These are phyloP conservation scores for Orobanche coerulescens DNA, from an alignment of 257 asterid species.

Conservation along the genomic window DNA sequence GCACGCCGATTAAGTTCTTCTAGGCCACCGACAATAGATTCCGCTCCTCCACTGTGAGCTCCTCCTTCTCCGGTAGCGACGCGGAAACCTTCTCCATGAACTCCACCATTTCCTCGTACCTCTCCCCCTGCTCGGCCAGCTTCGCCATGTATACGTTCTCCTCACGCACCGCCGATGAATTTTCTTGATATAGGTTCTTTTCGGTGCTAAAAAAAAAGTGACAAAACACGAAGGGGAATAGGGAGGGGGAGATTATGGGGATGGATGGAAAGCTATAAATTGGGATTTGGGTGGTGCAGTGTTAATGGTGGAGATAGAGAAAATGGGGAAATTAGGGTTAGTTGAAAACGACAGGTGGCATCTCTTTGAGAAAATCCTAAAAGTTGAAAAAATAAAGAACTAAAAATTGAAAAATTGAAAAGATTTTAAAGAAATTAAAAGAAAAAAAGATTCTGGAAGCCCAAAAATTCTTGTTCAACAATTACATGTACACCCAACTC, in stretches of 20 bases:
- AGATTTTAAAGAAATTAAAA: too few relatives aligned
- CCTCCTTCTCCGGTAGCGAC: slow-evolving; percentile 38
- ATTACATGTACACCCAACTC: too few relatives aligned
- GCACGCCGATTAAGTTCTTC: slow-evolving; percentile 63
- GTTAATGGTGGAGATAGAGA: neutral
- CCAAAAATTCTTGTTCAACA: too few relatives aligned
- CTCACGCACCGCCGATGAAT: slow-evolving; percentile 38
- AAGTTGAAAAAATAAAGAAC: too few relatives aligned
- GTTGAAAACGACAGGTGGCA: slow-evolving; percentile 9
- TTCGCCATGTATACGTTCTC: too few relatives aligned
- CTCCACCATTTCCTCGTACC: too few relatives aligned
- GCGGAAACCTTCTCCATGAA: slow-evolving; percentile 58
- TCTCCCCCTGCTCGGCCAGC: too few relatives aligned
- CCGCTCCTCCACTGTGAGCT: slow-evolving; percentile 58
- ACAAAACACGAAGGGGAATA: neutral
- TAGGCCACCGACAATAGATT: slow-evolving; percentile 64
- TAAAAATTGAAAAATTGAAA: too few relatives aligned
- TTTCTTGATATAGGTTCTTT: neutral
- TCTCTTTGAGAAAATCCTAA: too few relatives aligned
- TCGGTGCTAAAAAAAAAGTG: neutral
- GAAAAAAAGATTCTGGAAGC: too few relatives aligned
- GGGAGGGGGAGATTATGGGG: neutral
- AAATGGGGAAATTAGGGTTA: neutral
- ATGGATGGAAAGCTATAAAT: neutral
- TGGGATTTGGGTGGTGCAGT: neutral